Evolutionary conservation across 140 eudicot genomes (phyloP).

Genomic region (Cichorium intybus): DNA sequence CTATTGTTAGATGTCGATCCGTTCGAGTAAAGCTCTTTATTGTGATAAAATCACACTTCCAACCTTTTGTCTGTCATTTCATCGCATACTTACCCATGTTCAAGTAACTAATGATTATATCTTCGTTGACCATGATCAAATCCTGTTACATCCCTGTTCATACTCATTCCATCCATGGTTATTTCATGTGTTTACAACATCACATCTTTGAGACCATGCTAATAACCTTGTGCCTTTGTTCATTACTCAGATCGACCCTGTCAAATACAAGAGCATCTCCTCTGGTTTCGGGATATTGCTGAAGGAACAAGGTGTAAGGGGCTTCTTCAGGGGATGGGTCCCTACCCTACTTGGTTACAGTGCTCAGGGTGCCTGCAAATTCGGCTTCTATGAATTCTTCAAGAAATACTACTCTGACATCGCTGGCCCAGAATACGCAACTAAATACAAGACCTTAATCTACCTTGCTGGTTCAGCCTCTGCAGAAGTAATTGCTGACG

Average conservation of each 20-base stretch:
- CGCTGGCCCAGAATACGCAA: constrained; percentile 85
- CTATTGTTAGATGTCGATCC: not conserved
- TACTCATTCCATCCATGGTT: not conserved
- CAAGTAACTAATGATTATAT: too few species aligned
- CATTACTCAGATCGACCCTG: constrained; percentile 58
- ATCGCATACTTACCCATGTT: too few species aligned
- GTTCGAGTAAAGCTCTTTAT: too few species aligned
- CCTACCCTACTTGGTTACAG: constrained; percentile 86
- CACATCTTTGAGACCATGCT: not conserved
- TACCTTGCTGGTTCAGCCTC: constrained; percentile 67
- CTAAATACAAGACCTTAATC: constrained; percentile 76
- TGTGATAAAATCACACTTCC: not conserved
- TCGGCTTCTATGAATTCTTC: constrained; percentile 85
- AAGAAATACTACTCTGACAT: constrained; percentile 87
- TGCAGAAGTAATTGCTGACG: constrained; percentile 64
- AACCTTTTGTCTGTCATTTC: not conserved
- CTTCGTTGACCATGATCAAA: constrained; percentile 2
- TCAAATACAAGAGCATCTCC: constrained; percentile 78
- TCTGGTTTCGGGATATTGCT: constrained; percentile 82
- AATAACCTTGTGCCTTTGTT: constrained; percentile 11
- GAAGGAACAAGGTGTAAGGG: constrained; percentile 74
- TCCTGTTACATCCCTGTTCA: not conserved
- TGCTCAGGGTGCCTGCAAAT: constrained; percentile 97
- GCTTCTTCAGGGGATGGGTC: constrained; percentile 90
- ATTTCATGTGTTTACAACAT: not conserved